Percentiles rank a stretch among this genome's conserved stretches.
phyloP scores from a whole-genome alignment of 768 basidiomycete species.

The Tylopilus cervinicoccineus region DNA sequence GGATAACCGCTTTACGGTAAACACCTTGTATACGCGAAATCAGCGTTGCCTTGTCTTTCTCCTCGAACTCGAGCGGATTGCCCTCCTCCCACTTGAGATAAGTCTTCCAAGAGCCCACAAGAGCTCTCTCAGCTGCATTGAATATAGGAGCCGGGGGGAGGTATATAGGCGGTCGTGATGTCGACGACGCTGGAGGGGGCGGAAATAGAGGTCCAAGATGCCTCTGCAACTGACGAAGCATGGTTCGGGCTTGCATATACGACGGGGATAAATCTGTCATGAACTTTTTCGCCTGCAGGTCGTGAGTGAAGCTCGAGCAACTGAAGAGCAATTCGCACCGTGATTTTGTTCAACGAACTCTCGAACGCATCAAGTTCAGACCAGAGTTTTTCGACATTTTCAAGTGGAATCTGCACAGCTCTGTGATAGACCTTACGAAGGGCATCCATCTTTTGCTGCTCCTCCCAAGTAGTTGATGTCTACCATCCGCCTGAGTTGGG shows the following conservation, averaged over 20 bases:
- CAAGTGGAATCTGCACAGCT: constrained; percentile 90
- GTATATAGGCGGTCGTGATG: constrained; percentile 43
- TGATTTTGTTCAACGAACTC: constrained; percentile 82
- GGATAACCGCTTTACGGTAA: constrained; percentile 84
- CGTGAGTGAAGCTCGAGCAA: constrained; percentile 9
- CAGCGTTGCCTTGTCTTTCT: constrained; percentile 66
- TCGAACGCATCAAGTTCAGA: constrained; percentile 92
- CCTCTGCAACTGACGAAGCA: constrained; percentile 77
- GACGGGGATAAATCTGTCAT: constrained; percentile 88
- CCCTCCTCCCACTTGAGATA: constrained; percentile 95
- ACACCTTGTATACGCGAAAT: constrained; percentile 73
- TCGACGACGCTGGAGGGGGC: constrained; percentile 40
- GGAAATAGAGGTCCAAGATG: constrained; percentile 61
- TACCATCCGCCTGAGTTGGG: constrained; percentile 21
- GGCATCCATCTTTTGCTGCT: constrained; percentile 92
- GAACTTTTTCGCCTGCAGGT: constrained; percentile 83
- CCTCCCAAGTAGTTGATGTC: constrained; percentile 88
- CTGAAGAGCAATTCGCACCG: constrained; percentile 38
- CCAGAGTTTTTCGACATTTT: constrained; percentile 92
- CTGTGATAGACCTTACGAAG: constrained; percentile 90
- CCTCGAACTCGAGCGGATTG: constrained; percentile 91
- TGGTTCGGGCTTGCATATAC: constrained; percentile 93
- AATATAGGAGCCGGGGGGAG: constrained; percentile 74
- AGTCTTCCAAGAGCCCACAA: constrained; percentile 84
- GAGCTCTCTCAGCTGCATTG: constrained; percentile 62